phyloP scores from a whole-genome alignment of 305 asterid genomes.

The Fraxinus albicans region DNA sequence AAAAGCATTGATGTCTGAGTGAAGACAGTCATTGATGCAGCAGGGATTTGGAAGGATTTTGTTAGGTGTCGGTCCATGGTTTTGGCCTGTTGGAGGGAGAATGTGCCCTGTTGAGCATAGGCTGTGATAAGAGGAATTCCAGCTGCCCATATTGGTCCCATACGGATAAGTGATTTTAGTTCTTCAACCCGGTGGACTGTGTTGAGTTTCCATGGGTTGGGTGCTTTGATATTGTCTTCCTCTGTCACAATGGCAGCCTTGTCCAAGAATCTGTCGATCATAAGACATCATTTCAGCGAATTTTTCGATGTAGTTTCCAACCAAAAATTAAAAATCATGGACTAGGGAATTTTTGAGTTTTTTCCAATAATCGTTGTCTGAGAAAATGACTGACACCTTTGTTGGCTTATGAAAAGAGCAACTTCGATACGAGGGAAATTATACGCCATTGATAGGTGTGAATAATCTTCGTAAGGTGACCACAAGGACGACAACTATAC shows the following conservation, averaged over 20 bases:
- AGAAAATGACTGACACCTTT: too few species aligned
- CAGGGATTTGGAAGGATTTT: constrained; percentile 27
- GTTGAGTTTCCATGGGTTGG: constrained; percentile 25
- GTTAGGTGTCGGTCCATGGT: constrained; percentile 25
- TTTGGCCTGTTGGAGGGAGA: constrained; percentile 24
- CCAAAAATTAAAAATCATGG: not conserved
- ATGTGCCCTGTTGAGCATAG: constrained; percentile 29
- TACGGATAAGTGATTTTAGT: constrained; percentile 20
- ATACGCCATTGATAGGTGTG: too few species aligned
- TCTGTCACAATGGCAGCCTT: constrained; percentile 29
- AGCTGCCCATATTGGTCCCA: constrained; percentile 34
- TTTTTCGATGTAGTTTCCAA: not conserved
- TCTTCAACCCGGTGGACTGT: constrained; percentile 33
- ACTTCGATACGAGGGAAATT: too few species aligned
- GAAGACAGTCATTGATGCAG: constrained; percentile 29
- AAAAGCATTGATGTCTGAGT: not conserved
- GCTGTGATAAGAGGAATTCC: constrained; percentile 26
- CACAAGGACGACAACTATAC: too few species aligned
- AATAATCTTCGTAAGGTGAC: too few species aligned
- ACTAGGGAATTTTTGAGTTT: not conserved
- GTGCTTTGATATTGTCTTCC: constrained; percentile 17
- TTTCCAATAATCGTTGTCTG: not conserved
- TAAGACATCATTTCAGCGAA: not conserved
- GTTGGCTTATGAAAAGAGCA: too few species aligned
- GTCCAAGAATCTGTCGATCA: constrained; percentile 25